Conservation (phyloP, 2,329 filamentous ascomycete species). For the Verticillium klebahnii region DNA sequence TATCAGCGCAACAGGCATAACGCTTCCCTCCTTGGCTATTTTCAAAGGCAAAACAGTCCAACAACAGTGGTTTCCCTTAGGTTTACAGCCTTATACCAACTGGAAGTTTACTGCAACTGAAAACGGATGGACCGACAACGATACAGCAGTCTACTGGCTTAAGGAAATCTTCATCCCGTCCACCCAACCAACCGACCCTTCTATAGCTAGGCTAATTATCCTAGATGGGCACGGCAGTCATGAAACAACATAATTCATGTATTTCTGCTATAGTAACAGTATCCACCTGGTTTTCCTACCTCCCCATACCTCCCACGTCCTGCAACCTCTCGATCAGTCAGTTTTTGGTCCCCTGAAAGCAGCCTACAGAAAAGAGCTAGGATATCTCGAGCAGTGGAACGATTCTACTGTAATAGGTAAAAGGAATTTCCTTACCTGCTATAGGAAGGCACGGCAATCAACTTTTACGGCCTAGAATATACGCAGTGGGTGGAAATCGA, state of each 20-base stretch:
- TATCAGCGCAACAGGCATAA: neutral
- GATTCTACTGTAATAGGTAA: neutral
- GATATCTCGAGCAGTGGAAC: neutral
- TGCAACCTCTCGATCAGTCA: neutral
- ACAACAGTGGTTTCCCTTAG: slow-evolving; percentile 3
- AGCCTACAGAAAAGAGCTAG: neutral
- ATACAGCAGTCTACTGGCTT: neutral
- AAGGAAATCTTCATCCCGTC: slow-evolving; percentile 1
- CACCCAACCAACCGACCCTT: neutral
- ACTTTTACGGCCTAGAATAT: neutral
- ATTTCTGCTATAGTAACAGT: neutral
- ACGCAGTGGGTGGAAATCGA: neutral
- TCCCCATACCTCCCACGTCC: neutral
- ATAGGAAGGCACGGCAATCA: neutral
- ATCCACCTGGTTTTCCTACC: slow-evolving; percentile 3
- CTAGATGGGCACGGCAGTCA: neutral
- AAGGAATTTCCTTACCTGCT: neutral
- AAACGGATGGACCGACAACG: slow-evolving; percentile 1
- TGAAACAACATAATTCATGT: neutral
- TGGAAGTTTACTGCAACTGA: slow-evolving; percentile 3
- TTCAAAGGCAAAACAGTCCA: slow-evolving; percentile 2
- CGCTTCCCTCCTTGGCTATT: slow-evolving; percentile 1
- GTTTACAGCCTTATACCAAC: neutral
- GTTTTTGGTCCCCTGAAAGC: neutral
- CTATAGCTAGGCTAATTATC: neutral